Evolutionary conservation across 805 yeast genomes (phyloP).

Genomic region (Lipomyces chichibuensis): DNA sequence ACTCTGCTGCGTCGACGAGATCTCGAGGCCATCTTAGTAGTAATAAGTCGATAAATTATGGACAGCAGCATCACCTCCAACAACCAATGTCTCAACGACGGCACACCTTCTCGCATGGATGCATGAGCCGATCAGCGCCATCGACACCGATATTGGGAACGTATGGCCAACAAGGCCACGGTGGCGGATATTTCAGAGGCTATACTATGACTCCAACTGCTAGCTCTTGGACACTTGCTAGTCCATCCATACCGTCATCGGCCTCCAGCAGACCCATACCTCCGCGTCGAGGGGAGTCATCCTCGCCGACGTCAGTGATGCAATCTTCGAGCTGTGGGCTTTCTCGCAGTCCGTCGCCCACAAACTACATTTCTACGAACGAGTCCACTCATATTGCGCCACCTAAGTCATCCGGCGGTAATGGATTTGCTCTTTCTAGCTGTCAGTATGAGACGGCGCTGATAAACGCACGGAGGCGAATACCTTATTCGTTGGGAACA

Average conservation of each 20-base stretch:
- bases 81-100: not conserved
- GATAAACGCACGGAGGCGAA: slow-evolving; percentile 34
- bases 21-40: not conserved
- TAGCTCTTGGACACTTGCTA: not conserved
- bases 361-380: not conserved
- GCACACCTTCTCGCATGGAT: not conserved
- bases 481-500: slow-evolving; percentile 37
- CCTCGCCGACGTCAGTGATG: not conserved
- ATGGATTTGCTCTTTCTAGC: not conserved
- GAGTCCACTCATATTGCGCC: not conserved
- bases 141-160: not conserved
- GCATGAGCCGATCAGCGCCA: not conserved
- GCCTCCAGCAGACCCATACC: not conserved
- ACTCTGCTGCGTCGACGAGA: not conserved
- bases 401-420: not conserved
- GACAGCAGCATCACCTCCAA: not conserved
- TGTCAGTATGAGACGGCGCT: slow-evolving; percentile 34
- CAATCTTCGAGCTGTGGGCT: not conserved
- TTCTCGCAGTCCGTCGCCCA: slow-evolving; percentile 5
- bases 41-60: not conserved
- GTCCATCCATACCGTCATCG: not conserved
- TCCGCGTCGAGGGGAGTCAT: not conserved
- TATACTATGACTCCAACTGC: not conserved
- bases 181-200: not conserved
- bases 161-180: not conserved